phyloP scores from a whole-genome alignment of 176 grass and related monocot genomes.

The Ensete glaucum region DNA sequence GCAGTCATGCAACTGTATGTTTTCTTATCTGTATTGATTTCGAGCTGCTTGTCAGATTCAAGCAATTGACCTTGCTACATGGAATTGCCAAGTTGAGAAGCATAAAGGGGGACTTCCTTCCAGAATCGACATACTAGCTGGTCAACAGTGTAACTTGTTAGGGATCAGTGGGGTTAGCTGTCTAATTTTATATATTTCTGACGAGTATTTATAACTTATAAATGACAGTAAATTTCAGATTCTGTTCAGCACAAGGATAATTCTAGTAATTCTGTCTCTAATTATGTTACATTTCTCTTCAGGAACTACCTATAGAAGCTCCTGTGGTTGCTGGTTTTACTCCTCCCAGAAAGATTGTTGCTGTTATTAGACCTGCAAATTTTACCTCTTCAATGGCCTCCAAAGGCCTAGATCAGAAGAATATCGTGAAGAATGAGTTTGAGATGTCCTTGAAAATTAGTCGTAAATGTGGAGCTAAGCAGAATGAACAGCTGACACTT shows the following conservation, averaged over 20 bases:
- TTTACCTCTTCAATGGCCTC: slow-evolving; percentile 3
- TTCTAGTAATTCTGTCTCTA: background rate
- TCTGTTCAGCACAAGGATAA: too few relatives aligned
- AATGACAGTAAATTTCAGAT: background rate
- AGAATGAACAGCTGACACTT: slow-evolving; percentile 6
- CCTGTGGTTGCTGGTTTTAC: slow-evolving; percentile 27
- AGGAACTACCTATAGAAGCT: slow-evolving; percentile 24
- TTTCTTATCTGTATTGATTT: too few relatives aligned
- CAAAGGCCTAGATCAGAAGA: slow-evolving; percentile 12
- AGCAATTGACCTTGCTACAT: background rate
- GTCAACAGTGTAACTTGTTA: background rate
- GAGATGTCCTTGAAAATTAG: slow-evolving; percentile 29
- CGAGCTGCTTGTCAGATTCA: background rate
- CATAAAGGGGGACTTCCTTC: background rate
- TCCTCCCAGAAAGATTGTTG: slow-evolving; percentile 24
- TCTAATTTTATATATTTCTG: background rate
- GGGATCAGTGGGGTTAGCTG: background rate
- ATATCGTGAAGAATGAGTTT: slow-evolving; percentile 32
- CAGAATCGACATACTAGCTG: background rate
- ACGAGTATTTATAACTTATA: background rate
- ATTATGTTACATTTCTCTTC: slow-evolving; percentile 9
- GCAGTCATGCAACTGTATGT: background rate
- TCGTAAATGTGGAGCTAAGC: background rate
- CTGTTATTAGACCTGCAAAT: slow-evolving; percentile 25
- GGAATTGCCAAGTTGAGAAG: background rate